phyloP scores from a whole-genome alignment of 2,329 filamentous ascomycete species.

The Neofusicoccum parvum region DNA sequence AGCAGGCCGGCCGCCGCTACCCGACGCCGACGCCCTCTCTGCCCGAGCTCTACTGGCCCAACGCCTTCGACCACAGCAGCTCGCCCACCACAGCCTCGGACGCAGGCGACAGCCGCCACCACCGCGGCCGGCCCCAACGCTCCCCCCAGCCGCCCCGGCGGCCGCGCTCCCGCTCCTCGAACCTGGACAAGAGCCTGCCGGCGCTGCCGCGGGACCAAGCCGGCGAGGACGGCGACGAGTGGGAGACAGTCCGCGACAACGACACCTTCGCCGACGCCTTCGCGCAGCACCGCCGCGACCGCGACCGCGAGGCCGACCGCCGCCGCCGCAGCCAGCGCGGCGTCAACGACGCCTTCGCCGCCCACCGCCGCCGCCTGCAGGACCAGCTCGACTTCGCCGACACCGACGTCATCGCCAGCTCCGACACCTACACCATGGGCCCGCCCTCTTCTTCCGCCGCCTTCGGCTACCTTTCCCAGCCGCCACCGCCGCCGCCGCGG shows the following conservation, averaged over 20 bases:
- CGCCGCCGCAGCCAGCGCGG: slow-evolving; percentile 51
- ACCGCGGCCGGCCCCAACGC: no score
- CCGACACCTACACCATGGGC: slow-evolving; percentile 14
- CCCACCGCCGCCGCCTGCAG: not conserved
- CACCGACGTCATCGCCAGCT: slow-evolving; percentile 6
- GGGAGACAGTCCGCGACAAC: not conserved
- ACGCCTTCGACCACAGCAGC: not conserved
- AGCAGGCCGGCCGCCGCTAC: not conserved
- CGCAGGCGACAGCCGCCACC: no score
- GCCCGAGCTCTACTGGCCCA: slow-evolving; percentile 2
- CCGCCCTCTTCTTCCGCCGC: not conserved
- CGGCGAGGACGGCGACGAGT: not conserved
- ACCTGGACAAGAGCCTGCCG: not conserved
- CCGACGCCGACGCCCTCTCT: not conserved
- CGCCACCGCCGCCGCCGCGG: no score
- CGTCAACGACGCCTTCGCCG: slow-evolving; percentile 1
- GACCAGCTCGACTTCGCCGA: not conserved
- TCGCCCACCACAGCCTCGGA: not conserved
- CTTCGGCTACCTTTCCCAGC: not conserved
- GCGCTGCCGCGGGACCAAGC: not conserved
- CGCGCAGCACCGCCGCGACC: slow-evolving; percentile 43
- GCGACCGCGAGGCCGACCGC: slow-evolving; percentile 52
- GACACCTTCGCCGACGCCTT: slow-evolving; percentile 29
- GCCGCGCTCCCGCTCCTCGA: not conserved
- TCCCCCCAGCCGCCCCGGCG: not conserved